These are phyloP conservation scores for Sicyos baderoa DNA, from an alignment of 306 rosid genomes.

Conservation along the genomic window DNA sequence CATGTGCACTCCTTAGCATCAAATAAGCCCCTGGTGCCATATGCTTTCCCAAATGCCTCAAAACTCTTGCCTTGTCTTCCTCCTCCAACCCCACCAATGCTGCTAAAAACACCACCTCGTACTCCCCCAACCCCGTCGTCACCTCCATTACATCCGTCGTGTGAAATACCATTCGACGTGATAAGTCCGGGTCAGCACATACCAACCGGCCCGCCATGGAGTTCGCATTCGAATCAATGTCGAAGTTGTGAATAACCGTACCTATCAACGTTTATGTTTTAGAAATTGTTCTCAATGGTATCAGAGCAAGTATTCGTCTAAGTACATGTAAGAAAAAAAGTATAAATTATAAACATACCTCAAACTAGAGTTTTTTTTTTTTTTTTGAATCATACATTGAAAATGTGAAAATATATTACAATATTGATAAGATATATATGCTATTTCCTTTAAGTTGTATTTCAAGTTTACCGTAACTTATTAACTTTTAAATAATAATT, in stretches of 20 bases:
- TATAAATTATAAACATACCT: no score
- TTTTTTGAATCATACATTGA: no score
- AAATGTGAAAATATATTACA: no score
- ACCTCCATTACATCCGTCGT: constrained; percentile 24
- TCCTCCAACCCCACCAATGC: constrained; percentile 30
- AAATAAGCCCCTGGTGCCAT: constrained; percentile 28
- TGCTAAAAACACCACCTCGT: constrained; percentile 29
- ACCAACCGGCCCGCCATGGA: constrained; percentile 23
- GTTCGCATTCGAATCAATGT: constrained; percentile 27
- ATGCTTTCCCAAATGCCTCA: constrained; percentile 26
- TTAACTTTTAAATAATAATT: no score
- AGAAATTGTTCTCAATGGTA: no score
- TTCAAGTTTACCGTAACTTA: no score
- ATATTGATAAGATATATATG: no score
- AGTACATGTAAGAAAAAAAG: no score
- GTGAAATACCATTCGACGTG: constrained; percentile 29
- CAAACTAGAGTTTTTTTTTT: no score
- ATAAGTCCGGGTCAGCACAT: constrained; percentile 24
- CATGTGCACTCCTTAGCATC: constrained; percentile 34
- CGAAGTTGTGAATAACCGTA: constrained; percentile 26
- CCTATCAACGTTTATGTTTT: neutral
- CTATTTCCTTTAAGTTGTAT: no score
- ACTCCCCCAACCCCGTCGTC: constrained; percentile 20
- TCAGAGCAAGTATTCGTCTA: no score
- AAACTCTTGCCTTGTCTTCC: constrained; percentile 24